Conservation (phyloP, 208 protist species). For the Leptomonas seymouri region DNA sequence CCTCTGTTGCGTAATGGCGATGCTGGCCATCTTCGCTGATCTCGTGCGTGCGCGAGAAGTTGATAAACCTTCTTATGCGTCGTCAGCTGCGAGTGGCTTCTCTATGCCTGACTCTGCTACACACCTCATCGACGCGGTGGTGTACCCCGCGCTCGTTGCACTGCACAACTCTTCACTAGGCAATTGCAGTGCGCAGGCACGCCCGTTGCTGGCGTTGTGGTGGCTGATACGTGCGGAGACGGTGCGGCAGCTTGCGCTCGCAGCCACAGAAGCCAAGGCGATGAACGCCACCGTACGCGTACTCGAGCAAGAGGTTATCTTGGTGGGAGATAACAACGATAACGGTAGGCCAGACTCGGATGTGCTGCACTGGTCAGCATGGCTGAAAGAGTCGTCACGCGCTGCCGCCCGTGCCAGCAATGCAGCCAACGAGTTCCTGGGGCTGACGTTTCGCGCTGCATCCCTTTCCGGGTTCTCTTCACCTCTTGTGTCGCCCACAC, state of each 20-base stretch:
- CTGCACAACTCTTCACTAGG: slow-evolving; percentile 47
- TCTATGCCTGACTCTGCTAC: neutral
- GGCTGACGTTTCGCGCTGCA: slow-evolving; percentile 26
- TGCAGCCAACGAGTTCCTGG: slow-evolving; percentile 54
- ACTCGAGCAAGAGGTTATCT: slow-evolving; percentile 2
- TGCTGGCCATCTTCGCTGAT: slow-evolving; percentile 37
- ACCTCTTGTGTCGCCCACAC: neutral
- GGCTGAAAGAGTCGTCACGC: slow-evolving; percentile 38
- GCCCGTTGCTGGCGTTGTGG: slow-evolving; percentile 48
- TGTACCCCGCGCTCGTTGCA: slow-evolving; percentile 18
- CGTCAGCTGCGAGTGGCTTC: neutral
- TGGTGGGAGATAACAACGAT: slow-evolving; percentile 1
- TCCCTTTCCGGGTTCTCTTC: neutral
- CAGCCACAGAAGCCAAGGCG: neutral
- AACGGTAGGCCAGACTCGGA: too few species aligned
- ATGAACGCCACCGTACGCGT: neutral
- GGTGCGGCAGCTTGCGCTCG: slow-evolving; percentile 20
- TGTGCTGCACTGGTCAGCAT: slow-evolving; percentile 24
- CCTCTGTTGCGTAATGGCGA: slow-evolving; percentile 27
- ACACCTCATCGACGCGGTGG: slow-evolving; percentile 27
- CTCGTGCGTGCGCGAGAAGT: slow-evolving; percentile 42
- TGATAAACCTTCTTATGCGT: neutral
- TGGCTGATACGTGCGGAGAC: slow-evolving; percentile 53
- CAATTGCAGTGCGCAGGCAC: slow-evolving; percentile 40
- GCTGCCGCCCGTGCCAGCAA: slow-evolving; percentile 41